phyloP scores from a whole-genome alignment of 345 rosid species.

The Populus alba region DNA sequence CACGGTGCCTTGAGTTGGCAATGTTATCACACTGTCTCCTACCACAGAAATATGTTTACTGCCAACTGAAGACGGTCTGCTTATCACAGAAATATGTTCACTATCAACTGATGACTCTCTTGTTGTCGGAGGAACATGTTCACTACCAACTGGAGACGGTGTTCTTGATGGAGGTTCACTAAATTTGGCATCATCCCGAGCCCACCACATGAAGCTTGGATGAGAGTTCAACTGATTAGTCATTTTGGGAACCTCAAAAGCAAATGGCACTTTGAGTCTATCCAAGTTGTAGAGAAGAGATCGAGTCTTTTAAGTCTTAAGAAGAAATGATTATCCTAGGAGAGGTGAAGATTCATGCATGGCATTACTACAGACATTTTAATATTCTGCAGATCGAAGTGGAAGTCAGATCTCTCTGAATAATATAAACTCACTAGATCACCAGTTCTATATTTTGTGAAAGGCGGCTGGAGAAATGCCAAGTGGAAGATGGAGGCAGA shows the following conservation, averaged over 20 bases:
- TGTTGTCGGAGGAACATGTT: not conserved
- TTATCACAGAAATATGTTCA: not conserved
- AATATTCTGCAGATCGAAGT: not conserved
- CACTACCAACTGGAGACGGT: constrained; percentile 1
- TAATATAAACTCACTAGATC: not conserved
- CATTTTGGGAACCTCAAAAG: not conserved
- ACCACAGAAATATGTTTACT: not conserved
- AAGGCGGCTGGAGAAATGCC: constrained; percentile 5
- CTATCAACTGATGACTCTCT: not conserved
- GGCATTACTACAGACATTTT: not conserved
- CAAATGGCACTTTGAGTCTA: not conserved
- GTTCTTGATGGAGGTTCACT: not conserved
- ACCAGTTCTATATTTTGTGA: not conserved
- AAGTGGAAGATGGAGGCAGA: constrained; percentile 16
- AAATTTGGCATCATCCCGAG: constrained; percentile 11
- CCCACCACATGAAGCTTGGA: constrained; percentile 15
- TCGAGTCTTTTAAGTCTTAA: too few species aligned
- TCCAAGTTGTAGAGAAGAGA: not conserved
- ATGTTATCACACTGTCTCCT: not conserved
- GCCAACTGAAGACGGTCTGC: not conserved
- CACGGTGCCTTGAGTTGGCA: not conserved
- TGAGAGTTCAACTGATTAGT: not conserved
- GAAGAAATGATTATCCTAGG: too few species aligned
- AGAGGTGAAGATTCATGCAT: not conserved
- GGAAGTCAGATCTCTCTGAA: not conserved